Conservation (phyloP, 768 basidiomycete genomes). For the Cyclocybe cylindracea region DNA sequence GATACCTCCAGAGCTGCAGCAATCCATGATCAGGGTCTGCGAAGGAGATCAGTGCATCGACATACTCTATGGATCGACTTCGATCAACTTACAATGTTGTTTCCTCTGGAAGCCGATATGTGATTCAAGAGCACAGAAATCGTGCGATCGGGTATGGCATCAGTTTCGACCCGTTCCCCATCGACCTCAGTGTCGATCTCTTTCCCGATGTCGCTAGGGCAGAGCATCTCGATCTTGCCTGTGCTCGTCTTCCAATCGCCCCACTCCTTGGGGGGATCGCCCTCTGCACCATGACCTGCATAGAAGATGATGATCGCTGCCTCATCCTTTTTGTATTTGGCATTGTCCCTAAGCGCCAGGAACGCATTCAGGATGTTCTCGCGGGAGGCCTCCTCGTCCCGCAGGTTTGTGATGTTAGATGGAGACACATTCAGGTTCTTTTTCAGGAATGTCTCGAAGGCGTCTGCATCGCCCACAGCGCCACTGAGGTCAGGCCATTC, state of each 20-base stretch:
- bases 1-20: constrained; percentile 43
- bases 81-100: constrained; percentile 39
- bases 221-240: constrained; percentile 33
- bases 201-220: constrained; percentile 32
- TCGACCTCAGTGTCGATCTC: background rate
- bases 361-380: constrained; percentile 33
- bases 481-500: constrained; percentile 27
- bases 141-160: constrained; percentile 46
- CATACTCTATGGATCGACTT: background rate
- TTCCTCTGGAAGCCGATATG: constrained; percentile 37
- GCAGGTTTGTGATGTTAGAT: constrained; percentile 35
- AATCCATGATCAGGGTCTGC: constrained; percentile 48
- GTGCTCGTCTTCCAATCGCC: constrained; percentile 25
- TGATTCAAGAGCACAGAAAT: constrained; percentile 36
- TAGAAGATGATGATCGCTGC: constrained; percentile 43
- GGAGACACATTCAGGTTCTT: constrained; percentile 27
- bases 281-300: constrained; percentile 44
- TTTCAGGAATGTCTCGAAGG: constrained; percentile 34
- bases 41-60: background rate
- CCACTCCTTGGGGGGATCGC: constrained; percentile 30
- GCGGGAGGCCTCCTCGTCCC: constrained; percentile 38
- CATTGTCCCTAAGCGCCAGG: constrained; percentile 21
- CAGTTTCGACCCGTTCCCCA: constrained; percentile 1
- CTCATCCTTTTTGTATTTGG: constrained; percentile 15
- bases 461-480: constrained; percentile 41